Percentiles rank a stretch among this genome's conserved stretches.
These are phyloP conservation scores for Conidiobolus incongruus DNA, from an alignment of 371 early-diverging fungal species.

Conservation along the genomic window DNA sequence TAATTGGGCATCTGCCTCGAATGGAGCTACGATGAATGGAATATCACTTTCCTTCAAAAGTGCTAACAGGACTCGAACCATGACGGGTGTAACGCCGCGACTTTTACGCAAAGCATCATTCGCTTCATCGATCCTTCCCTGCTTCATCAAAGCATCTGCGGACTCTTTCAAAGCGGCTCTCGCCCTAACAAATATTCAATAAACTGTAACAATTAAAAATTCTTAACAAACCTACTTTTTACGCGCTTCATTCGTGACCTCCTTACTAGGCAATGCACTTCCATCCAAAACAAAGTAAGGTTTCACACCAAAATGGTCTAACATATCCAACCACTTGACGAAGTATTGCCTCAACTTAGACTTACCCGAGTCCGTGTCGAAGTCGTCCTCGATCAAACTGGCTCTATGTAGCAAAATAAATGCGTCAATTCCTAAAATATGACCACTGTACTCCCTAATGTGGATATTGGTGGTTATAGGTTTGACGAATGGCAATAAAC, in stretches of 20 bases:
- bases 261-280: conserved; percentile 67
- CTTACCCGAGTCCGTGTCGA: conserved; percentile 33
- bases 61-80: conserved; percentile 55
- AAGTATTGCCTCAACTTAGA: conserved; percentile 38
- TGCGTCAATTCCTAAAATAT: conserved; percentile 69
- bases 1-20: conserved; percentile 97
- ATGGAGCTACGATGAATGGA: conserved; percentile 83
- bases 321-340: conserved; percentile 40
- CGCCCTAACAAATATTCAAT: neutral
- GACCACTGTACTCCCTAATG: conserved; percentile 36
- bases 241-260: conserved; percentile 48
- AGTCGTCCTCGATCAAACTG: conserved; percentile 52
- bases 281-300: conserved; percentile 97
- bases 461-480: conserved; percentile 38
- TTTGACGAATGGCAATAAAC: conserved; percentile 54
- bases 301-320: conserved; percentile 37
- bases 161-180: conserved; percentile 22
- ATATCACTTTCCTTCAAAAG: conserved; percentile 41
- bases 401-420: conserved; percentile 87
- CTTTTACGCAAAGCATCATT: conserved; percentile 40
- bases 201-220: neutral
- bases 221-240: conserved; percentile 14
- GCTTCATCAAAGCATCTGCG: conserved; percentile 20
- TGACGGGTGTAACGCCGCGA: conserved; percentile 47
- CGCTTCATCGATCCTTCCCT: conserved; percentile 32